phyloP scores from a whole-genome alignment of 1,284 basidiomycete species.

The Ustilago esculenta region DNA sequence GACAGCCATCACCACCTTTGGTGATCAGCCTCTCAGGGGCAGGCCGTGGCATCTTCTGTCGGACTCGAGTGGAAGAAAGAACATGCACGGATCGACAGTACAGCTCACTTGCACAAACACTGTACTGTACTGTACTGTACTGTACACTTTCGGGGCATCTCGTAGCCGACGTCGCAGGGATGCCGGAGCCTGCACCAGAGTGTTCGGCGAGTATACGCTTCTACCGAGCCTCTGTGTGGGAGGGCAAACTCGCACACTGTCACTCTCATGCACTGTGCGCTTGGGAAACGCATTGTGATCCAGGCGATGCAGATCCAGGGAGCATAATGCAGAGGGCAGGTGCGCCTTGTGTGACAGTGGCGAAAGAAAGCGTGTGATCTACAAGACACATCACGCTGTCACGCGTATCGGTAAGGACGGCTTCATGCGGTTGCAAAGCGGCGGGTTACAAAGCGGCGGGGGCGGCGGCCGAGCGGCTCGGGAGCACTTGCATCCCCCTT shows the following conservation, averaged over 20 bases:
- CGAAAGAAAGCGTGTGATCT: constrained; percentile 8
- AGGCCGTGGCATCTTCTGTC: too few species aligned
- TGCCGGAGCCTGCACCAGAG: too few species aligned
- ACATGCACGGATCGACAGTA: constrained; percentile 9
- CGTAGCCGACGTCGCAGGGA: not conserved
- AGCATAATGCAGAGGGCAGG: not conserved
- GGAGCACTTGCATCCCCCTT: not conserved
- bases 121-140: too few species aligned
- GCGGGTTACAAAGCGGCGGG: constrained; percentile 9
- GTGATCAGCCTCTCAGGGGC: constrained; percentile 5
- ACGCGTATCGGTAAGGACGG: constrained; percentile 16
- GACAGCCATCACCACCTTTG: constrained; percentile 1
- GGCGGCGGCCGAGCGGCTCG: constrained; percentile 13
- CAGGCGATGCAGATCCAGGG: constrained; percentile 1
- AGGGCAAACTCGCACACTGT: too few species aligned
- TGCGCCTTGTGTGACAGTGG: too few species aligned
- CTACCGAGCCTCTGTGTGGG: too few species aligned
- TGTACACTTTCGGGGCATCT: not conserved
- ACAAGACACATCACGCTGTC: constrained; percentile 2
- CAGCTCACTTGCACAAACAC: not conserved
- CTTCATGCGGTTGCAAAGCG: constrained; percentile 9
- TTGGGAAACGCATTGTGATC: too few species aligned
- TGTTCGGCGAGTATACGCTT: too few species aligned
- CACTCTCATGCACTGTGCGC: too few species aligned
- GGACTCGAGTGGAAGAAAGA: too few species aligned